Evolutionary conservation across 2,329 filamentous ascomycete species (phyloP).

Genomic region (Ilyonectria destructans): DNA sequence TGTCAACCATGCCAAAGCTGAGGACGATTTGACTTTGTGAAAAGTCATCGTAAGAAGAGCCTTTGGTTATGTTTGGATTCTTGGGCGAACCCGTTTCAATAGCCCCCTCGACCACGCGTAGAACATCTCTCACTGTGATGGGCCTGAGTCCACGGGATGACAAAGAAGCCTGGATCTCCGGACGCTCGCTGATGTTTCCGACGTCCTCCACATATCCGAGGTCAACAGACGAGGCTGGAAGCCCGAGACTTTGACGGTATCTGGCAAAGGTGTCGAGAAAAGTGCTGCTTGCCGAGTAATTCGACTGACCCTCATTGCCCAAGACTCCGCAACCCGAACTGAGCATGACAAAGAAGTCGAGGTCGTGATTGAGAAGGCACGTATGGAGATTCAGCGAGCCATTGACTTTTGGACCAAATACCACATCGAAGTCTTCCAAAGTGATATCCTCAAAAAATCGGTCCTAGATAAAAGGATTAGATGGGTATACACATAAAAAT

Average conservation of each 20-base stretch:
- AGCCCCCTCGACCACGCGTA: conserved; percentile 43
- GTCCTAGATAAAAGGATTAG: conserved; percentile 35
- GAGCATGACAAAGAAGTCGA: conserved; percentile 47
- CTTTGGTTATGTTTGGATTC: conserved; percentile 10
- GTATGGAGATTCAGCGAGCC: conserved; percentile 43
- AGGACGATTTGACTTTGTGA: conserved; percentile 42
- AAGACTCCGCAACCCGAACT: conserved; percentile 44
- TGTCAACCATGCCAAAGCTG: conserved; percentile 46
- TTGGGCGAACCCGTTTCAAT: conserved; percentile 40
- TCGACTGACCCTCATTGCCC: conserved; percentile 43
- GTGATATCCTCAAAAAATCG: conserved; percentile 44
- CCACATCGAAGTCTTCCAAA: conserved; percentile 39
- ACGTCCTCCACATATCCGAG: conserved; percentile 45
- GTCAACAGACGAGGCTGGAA: conserved; percentile 42
- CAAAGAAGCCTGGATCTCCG: conserved; percentile 42
- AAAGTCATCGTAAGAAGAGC: conserved; percentile 39
- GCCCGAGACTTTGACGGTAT: conserved; percentile 42
- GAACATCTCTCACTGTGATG: conserved; percentile 45
- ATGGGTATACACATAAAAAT: background rate
- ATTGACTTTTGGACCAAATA: conserved; percentile 45
- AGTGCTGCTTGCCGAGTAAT: conserved; percentile 44
- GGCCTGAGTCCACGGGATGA: conserved; percentile 41
- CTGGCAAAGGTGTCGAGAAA: conserved; percentile 45
- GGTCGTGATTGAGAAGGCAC: conserved; percentile 37
- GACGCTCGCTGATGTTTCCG: conserved; percentile 45